Evolutionary conservation across 768 basidiomycete genomes (phyloP), one percentile per base, ranked within the genome.

Genomic region (Candolleomyces eurysporus): DNA sequence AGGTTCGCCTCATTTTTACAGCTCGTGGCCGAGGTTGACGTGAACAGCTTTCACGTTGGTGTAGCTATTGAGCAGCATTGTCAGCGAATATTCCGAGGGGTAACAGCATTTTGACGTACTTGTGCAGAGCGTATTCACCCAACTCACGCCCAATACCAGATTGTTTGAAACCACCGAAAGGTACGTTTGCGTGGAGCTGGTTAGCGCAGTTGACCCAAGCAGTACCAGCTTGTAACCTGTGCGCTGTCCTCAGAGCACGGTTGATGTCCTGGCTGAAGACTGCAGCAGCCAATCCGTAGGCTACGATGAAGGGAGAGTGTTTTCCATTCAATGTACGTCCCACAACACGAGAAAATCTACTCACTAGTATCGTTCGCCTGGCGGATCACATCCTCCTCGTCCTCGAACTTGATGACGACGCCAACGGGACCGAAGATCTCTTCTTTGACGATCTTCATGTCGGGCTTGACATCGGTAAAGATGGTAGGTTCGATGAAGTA

Each of bases 111-210:
- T 46, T 14, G 1, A 75, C 81, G 51, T 68, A 87, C 84, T 84
- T 83, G 43, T 79, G 73, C 43, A 89, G 69, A 14, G 90, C 92
- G 72, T 93, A 90, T 63, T 91, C 87, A 32, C 92, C 92, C 45
- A 89, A 71, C 72, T 94, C 92, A 32, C 90, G 82, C 19, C 92
- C 92, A 21, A 92, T 87, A 61, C 91, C 92, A 42, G 84, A 87
- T 68, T 89, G 85, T 79, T 93, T 95, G 81, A 81, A 94, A 9
- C 93, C 93, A 63, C 93, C 93, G 69, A 94, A 94, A 0, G 93
- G 91, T 19, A 91, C 79, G 30, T 79, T 78, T 3, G 79, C 64
- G 65, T 88, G 78, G 14, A 87, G 69, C 61, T 72, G 70, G 67
- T 84, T 83, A 50, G 73, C 75, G 61, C 79, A 80, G 68, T 85